Conservation (phyloP, 2,329 filamentous ascomycete genomes). For the Aspergillus novofumigatus region DNA sequence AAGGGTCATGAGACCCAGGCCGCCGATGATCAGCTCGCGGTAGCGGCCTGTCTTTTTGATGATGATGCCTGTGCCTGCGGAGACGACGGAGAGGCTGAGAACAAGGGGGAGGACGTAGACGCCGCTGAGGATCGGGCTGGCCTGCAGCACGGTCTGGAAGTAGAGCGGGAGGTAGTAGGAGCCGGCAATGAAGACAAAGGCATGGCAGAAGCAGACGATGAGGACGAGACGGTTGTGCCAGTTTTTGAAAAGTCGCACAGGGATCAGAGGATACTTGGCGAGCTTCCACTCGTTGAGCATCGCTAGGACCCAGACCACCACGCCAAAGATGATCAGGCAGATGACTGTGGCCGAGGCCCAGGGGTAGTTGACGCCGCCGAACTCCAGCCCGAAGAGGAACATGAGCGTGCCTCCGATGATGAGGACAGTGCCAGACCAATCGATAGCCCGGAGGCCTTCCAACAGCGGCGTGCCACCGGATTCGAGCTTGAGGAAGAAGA, state of each 20-base stretch:
- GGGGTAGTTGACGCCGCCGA: constrained; percentile 70
- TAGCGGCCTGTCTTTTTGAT: constrained; percentile 71
- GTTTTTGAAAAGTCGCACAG: constrained; percentile 64
- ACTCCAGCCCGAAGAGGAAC: constrained; percentile 80
- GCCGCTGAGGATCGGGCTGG: constrained; percentile 65
- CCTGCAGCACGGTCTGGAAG: constrained; percentile 71
- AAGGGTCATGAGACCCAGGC: constrained; percentile 57
- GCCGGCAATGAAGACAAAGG: constrained; percentile 70
- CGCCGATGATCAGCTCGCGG: constrained; percentile 56
- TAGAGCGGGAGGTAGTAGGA: constrained; percentile 82
- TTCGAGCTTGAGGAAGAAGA: constrained; percentile 59
- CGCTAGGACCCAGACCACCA: constrained; percentile 61
- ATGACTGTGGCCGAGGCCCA: constrained; percentile 73
- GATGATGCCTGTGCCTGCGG: constrained; percentile 60
- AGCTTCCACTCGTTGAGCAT: constrained; percentile 67
- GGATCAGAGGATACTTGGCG: constrained; percentile 75
- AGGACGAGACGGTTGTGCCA: constrained; percentile 64
- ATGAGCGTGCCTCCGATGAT: constrained; percentile 78
- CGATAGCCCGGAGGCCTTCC: constrained; percentile 57
- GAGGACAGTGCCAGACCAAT: constrained; percentile 59
- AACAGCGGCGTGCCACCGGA: constrained; percentile 57
- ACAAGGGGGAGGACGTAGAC: constrained; percentile 71
- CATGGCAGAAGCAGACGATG: constrained; percentile 66
- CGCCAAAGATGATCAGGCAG: constrained; percentile 72
- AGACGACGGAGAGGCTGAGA: constrained; percentile 61